phyloP scores from a whole-genome alignment of 2,329 filamentous ascomycete species.

The Colletotrichum gigasporum region DNA sequence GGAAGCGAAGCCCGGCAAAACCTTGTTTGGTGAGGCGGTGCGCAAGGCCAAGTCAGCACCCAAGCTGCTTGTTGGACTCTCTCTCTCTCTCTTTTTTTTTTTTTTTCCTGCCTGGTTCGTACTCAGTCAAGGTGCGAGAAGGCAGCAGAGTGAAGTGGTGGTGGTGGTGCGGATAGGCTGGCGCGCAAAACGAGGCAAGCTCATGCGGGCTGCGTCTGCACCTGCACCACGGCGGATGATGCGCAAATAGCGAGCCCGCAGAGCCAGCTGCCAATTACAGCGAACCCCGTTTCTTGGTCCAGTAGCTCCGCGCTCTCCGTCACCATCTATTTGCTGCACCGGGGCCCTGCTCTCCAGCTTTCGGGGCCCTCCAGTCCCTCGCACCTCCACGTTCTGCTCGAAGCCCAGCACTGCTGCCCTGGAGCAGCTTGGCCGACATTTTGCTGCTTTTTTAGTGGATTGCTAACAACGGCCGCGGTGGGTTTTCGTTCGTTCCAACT shows the following conservation, averaged over 20 bases:
- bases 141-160: not conserved
- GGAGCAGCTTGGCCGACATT: too few species aligned
- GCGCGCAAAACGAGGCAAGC: not conserved
- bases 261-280: conserved; percentile 6
- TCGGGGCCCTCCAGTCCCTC: not conserved
- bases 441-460: not conserved
- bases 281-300: not conserved
- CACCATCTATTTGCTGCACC: not conserved
- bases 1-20: conserved; percentile 21
- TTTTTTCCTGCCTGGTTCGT: not conserved
- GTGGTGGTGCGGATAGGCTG: not conserved
- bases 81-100: not conserved
- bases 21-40: conserved; percentile 29
- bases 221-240: not conserved
- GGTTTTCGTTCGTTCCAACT: too few species aligned
- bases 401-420: too few species aligned
- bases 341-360: not conserved
- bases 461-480: not conserved
- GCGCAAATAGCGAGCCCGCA: not conserved
- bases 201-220: not conserved
- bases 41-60: conserved; percentile 24
- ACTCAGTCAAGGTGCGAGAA: not conserved
- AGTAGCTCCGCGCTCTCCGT: conserved; percentile 9
- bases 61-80: not conserved
- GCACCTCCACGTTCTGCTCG: not conserved